These are phyloP conservation scores for Leccinum ponderosum DNA, from an alignment of 1,284 basidiomycete species.

Conservation along the genomic window DNA sequence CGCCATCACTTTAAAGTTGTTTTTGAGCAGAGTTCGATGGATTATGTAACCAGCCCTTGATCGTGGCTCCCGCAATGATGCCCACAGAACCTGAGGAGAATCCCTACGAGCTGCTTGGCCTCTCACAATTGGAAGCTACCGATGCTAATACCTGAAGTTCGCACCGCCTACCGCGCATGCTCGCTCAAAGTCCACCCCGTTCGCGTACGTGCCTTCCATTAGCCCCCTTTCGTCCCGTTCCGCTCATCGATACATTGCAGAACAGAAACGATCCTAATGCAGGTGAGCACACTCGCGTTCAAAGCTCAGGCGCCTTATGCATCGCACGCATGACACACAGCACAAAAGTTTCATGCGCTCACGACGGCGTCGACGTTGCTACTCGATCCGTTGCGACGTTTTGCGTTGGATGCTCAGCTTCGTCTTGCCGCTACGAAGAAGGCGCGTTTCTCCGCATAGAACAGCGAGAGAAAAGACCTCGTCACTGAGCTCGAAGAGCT, in stretches of 20 bases:
- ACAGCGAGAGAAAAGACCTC: conserved; percentile 77
- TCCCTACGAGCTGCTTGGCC: conserved; percentile 75
- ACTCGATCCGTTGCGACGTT: conserved; percentile 78
- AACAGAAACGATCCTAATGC: conserved; percentile 81
- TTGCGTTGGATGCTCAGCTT: conserved; percentile 81
- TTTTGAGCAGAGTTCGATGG: neutral
- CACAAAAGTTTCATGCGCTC: conserved; percentile 85
- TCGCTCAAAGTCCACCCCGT: conserved; percentile 91
- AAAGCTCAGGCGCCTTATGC: neutral
- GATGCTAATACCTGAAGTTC: conserved; percentile 69
- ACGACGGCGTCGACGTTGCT: conserved; percentile 85
- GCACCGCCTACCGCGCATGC: conserved; percentile 78
- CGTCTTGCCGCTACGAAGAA: conserved; percentile 71
- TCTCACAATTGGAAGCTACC: conserved; percentile 62
- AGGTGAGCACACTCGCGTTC: conserved; percentile 40
- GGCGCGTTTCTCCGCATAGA: conserved; percentile 73
- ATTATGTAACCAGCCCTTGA: neutral
- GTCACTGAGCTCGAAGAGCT: conserved; percentile 84
- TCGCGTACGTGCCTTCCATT: conserved; percentile 52
- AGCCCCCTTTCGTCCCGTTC: neutral
- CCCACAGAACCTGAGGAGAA: conserved; percentile 53
- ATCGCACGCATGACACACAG: conserved; percentile 26
- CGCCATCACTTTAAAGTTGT: conserved; percentile 20
- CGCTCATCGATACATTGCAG: conserved; percentile 38
- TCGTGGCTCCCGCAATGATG: conserved; percentile 11